Evolutionary conservation across 1,139 yeast genomes (phyloP), one percentile per base, ranked within the genome.

Genomic region (Taphrina pruni): DNA sequence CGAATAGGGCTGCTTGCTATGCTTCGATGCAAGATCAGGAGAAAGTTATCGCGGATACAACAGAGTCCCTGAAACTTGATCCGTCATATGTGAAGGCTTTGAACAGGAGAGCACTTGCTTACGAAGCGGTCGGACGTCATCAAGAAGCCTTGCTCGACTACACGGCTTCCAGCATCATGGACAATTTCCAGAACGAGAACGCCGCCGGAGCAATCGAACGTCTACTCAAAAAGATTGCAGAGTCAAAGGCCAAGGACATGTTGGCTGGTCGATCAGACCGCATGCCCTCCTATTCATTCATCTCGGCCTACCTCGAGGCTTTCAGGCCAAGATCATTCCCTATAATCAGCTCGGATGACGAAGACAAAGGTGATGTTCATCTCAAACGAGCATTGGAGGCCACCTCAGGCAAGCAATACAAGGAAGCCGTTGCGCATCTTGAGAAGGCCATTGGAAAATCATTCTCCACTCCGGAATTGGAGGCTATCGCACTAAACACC

Each of bases 1-100:
- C 97, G 72, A 90, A 90, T 80, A 85, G 96, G 80, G 92, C 97
- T 36, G 99, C 99, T 21, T 94, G 97, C 81, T 90, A 90, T 80
- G 89, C 92, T 69, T 90, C 96, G 21, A 82, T 90, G 74, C 86
- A 87, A 71, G 86, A 92, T 73, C 87, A 86, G 77, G 90, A 89
- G 75, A 88, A 90, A 76, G 97, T 92, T 60, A 85, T 95, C 73
- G 90, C 87, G 74, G 97, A 91, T 78, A 88, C 97, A 71, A 86
- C 97, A 41, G 86, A 84, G 73, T 99, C 99, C 51, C 84, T 95
- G 75, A 85, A 86, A 74, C 80, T 93, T 76, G 89, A 92, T 78
- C 97, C 96, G 17, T 94, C 89, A 77, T 94, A 95, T 80, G 83
- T 91, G 75, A 94, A 95, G 82, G 95, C 97, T 79, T 82, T 89